Percentiles rank a stretch among this genome's conserved stretches.
Conservation (phyloP, 1,139 yeast genomes). For the Sugiyamaella paludigena region DNA sequence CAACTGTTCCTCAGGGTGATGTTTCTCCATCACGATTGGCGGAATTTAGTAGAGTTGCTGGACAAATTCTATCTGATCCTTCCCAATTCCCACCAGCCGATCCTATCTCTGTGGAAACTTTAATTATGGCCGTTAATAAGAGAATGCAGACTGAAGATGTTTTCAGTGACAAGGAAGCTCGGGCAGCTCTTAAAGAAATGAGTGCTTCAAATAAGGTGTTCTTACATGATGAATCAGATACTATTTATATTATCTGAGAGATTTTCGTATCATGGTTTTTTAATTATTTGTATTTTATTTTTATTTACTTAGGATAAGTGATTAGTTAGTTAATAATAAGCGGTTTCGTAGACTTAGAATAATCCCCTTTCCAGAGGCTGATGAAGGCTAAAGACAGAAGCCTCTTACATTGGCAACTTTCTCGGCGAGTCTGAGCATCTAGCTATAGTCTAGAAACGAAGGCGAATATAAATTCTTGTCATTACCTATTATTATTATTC, state of each 20-base stretch:
- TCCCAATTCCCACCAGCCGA: slow-evolving; percentile 34
- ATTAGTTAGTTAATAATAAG: not conserved
- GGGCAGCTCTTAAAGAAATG: slow-evolving; percentile 39
- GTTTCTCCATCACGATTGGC: slow-evolving; percentile 36
- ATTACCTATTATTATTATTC: not conserved
- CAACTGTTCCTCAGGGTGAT: slow-evolving; percentile 24
- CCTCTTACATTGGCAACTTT: too few species aligned
- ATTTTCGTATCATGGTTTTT: slow-evolving; percentile 3
- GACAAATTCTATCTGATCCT: slow-evolving; percentile 34
- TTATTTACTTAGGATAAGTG: not conserved
- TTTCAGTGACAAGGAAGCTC: slow-evolving; percentile 37
- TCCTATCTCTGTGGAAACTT: slow-evolving; percentile 26
- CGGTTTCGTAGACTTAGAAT: not conserved
- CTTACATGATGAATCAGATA: slow-evolving; percentile 26
- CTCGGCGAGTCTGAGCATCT: too few species aligned
- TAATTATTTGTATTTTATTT: slow-evolving; percentile 2
- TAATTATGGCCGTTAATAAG: slow-evolving; percentile 37
- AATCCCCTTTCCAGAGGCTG: not conserved
- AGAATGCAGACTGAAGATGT: slow-evolving; percentile 36
- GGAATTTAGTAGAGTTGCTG: slow-evolving; percentile 35
- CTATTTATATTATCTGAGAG: slow-evolving; percentile 26
- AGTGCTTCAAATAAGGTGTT: slow-evolving; percentile 39
- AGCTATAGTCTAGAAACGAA: too few species aligned
- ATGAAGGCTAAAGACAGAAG: too few species aligned
- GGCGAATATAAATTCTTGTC: not conserved